phyloP scores from a whole-genome alignment of 2,329 filamentous ascomycete species.

The Cryphonectria nitschkei region DNA sequence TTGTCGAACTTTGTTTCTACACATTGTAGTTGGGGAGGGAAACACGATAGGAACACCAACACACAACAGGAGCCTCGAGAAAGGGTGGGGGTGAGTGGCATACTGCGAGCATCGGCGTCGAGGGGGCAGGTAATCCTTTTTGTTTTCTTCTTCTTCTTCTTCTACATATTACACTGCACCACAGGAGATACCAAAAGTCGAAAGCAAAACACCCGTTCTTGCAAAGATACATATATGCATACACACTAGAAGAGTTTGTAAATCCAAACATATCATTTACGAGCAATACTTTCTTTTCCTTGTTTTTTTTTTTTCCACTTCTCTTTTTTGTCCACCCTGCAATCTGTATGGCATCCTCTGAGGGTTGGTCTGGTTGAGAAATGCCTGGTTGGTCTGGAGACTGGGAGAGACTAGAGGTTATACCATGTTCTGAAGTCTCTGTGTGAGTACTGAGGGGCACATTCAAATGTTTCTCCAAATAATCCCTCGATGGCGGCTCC shows the following conservation, averaged over 20 bases:
- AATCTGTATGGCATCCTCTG: background rate
- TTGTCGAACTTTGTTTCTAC: background rate
- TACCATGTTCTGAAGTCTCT: too few species aligned
- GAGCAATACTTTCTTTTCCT: background rate
- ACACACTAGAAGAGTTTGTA: background rate
- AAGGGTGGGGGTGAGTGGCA: background rate
- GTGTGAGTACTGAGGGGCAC: too few species aligned
- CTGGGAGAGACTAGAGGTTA: too few species aligned
- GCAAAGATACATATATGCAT: background rate
- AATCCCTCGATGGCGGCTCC: too few species aligned
- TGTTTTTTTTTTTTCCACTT: too few species aligned
- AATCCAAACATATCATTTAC: background rate
- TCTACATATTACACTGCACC: background rate
- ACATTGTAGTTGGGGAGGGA: background rate
- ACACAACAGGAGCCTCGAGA: background rate
- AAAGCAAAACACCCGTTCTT: background rate
- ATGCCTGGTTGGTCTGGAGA: too few species aligned
- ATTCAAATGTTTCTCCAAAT: too few species aligned
- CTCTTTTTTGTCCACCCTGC: too few species aligned
- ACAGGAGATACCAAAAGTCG: conserved; percentile 13
- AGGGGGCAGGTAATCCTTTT: background rate
- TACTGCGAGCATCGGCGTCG: conserved; percentile 8
- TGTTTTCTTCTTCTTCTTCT: background rate
- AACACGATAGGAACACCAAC: background rate
- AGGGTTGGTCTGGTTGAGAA: background rate